Percentiles rank a stretch among this genome's conserved stretches.
Conservation (phyloP, 108 stramenopile genomes). For the Aurantiochytrium sp. region DNA sequence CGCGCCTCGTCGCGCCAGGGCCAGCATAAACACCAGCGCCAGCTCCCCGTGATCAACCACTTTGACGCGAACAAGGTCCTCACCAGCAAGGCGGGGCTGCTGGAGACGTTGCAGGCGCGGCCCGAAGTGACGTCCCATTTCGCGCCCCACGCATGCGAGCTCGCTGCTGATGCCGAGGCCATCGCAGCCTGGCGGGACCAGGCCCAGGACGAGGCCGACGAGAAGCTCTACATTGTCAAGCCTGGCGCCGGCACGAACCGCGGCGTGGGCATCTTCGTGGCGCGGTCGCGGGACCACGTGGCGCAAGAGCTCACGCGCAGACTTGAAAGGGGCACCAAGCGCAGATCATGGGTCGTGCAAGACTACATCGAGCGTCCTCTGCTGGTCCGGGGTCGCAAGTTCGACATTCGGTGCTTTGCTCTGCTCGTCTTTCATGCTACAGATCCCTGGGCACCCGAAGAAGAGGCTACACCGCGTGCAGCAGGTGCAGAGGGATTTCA, state of each 20-base stretch:
- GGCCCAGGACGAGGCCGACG: not conserved
- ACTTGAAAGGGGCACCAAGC: not conserved
- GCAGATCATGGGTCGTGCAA: conserved; percentile 34
- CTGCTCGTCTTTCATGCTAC: not conserved
- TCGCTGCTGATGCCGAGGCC: not conserved
- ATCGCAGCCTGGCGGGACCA: not conserved
- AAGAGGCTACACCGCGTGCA: too few species aligned
- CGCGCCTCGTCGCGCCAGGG: too few species aligned
- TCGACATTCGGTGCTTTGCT: conserved; percentile 43
- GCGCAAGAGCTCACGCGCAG: not conserved
- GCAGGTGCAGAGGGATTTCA: not conserved
- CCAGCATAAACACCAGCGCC: too few species aligned
- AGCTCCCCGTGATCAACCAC: not conserved
- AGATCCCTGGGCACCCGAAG: too few species aligned
- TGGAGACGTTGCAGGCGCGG: not conserved
- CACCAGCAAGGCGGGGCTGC: not conserved
- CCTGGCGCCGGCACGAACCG: conserved; percentile 35
- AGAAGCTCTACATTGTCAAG: conserved; percentile 28
- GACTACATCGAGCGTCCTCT: conserved; percentile 38
- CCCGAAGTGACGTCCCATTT: not conserved
- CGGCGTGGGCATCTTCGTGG: conserved; percentile 28
- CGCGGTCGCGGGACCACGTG: not conserved
- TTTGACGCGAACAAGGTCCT: not conserved
- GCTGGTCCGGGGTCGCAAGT: conserved; percentile 36
- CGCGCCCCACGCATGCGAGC: not conserved